A percentile compares a stretch with the other conserved stretches of the same genome.
These are phyloP conservation scores for Acanthamoeba sp. DNA, from an alignment of 208 protist species.

Conservation along the genomic window DNA sequence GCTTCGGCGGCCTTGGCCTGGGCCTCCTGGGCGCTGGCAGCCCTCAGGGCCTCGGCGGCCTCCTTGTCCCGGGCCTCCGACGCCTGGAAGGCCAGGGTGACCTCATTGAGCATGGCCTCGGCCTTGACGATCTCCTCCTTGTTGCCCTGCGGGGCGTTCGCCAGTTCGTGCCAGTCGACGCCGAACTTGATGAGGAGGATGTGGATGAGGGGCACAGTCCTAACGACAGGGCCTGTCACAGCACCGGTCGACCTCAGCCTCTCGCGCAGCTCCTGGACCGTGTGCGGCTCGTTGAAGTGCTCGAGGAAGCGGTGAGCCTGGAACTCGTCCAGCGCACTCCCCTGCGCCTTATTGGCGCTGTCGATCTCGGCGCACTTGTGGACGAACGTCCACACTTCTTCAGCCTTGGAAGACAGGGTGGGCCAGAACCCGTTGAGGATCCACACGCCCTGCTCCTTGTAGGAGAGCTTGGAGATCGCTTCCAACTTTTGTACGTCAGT, in stretches of 20 bases:
- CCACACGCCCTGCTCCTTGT: slow-evolving; percentile 76
- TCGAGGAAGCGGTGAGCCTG: slow-evolving; percentile 65
- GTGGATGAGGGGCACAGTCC: slow-evolving; percentile 36
- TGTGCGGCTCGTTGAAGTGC: slow-evolving; percentile 37
- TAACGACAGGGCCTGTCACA: background rate
- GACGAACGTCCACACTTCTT: background rate
- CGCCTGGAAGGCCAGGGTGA: background rate
- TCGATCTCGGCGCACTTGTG: slow-evolving; percentile 53
- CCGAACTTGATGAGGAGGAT: slow-evolving; percentile 74
- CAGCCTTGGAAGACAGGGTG: background rate
- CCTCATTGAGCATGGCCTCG: slow-evolving; percentile 3
- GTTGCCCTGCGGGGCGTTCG: slow-evolving; percentile 63
- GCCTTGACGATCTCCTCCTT: slow-evolving; percentile 78
- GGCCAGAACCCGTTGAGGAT: slow-evolving; percentile 78
- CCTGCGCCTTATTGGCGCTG: background rate
- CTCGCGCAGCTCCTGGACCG: slow-evolving; percentile 19
- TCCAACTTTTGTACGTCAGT: slow-evolving; percentile 5
- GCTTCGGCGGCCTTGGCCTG: slow-evolving; percentile 44
- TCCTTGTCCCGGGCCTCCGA: background rate
- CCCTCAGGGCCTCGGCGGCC: background rate
- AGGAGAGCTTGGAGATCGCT: background rate
- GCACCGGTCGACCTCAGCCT: slow-evolving; percentile 28
- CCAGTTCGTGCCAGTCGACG: slow-evolving; percentile 38
- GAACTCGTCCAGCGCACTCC: slow-evolving; percentile 27
- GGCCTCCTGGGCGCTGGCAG: background rate